A percentile compares a stretch with the other conserved stretches of the same genome.
phyloP scores from a whole-genome alignment of 1,139 yeast genomes.

The Blastobotrys raffinosifermentans region DNA sequence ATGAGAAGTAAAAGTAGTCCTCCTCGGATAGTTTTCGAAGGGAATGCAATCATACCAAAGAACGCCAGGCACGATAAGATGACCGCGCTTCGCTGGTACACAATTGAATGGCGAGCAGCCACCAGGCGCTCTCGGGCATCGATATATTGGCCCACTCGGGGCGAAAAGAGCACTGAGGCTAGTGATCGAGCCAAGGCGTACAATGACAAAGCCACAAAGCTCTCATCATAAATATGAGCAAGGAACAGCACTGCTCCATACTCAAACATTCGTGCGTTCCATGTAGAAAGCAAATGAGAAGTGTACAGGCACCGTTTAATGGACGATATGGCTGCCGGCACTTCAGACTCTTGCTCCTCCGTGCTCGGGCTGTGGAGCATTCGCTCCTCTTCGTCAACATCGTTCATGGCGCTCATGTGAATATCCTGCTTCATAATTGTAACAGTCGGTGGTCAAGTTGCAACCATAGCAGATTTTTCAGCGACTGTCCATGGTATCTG shows the following conservation, averaged over 20 bases:
- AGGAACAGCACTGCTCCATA: constrained; percentile 34
- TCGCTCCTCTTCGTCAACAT: no score
- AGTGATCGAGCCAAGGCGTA: constrained; percentile 30
- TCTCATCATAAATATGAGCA: constrained; percentile 29
- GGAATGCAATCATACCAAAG: constrained; percentile 17
- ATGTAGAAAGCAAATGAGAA: constrained; percentile 33
- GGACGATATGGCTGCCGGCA: no score
- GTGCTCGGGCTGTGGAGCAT: no score
- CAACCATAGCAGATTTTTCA: no score
- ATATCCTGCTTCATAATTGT: no score
- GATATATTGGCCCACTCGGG: constrained; percentile 25
- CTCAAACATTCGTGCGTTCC: constrained; percentile 35
- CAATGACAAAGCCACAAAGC: constrained; percentile 31
- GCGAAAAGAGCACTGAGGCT: constrained; percentile 29
- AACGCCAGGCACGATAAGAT: constrained; percentile 24
- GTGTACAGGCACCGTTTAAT: constrained; percentile 24
- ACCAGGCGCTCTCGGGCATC: constrained; percentile 26
- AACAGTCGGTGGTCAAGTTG: no score
- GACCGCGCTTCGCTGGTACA: constrained; percentile 33
- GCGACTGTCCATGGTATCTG: no score
- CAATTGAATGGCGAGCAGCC: constrained; percentile 31
- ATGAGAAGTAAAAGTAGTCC: constrained; percentile 21
- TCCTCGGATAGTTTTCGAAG: constrained; percentile 2
- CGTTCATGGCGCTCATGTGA: no score
- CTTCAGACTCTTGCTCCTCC: no score